These are phyloP conservation scores for Conticribra weissflogii DNA, from an alignment of 108 stramenopile species.

Conservation along the genomic window DNA sequence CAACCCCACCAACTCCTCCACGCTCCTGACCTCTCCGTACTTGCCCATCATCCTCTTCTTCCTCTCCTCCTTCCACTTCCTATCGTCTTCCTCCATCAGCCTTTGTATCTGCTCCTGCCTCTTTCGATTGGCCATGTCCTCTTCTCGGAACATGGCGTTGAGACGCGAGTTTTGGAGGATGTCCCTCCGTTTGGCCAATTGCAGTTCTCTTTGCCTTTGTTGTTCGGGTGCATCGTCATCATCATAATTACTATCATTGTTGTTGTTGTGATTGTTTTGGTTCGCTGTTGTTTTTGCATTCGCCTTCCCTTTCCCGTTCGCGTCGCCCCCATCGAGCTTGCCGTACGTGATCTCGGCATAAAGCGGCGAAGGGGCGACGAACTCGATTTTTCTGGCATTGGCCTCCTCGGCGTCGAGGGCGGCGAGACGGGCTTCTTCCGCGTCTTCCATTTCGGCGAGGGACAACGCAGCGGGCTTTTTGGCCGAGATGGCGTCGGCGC, in stretches of 20 bases:
- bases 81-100: slow-evolving; percentile 65
- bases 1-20: slow-evolving; percentile 59
- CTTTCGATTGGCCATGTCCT: slow-evolving; percentile 19
- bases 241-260: neutral
- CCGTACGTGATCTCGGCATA: slow-evolving; percentile 5
- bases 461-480: slow-evolving; percentile 1
- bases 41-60: slow-evolving; percentile 64
- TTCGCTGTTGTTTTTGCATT: neutral
- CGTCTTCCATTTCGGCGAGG: slow-evolving; percentile 18
- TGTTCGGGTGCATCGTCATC: neutral
- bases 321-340: neutral
- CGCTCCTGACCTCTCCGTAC: slow-evolving; percentile 63
- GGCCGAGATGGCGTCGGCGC: neutral
- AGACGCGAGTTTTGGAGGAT: slow-evolving; percentile 39
- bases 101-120: slow-evolving; percentile 48
- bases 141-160: slow-evolving; percentile 47
- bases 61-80: slow-evolving; percentile 65
- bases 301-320: too few relatives aligned
- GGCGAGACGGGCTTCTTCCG: slow-evolving; percentile 18
- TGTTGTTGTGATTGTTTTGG: neutral
- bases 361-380: neutral
- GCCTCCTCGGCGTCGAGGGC: neutral
- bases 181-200: slow-evolving; percentile 24
- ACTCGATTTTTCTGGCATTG: too few relatives aligned
- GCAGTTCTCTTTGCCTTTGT: slow-evolving; percentile 13